These are phyloP conservation scores for Heliosperma pusillum DNA, from an alignment of 148 eudicot species.

Conservation along the genomic window DNA sequence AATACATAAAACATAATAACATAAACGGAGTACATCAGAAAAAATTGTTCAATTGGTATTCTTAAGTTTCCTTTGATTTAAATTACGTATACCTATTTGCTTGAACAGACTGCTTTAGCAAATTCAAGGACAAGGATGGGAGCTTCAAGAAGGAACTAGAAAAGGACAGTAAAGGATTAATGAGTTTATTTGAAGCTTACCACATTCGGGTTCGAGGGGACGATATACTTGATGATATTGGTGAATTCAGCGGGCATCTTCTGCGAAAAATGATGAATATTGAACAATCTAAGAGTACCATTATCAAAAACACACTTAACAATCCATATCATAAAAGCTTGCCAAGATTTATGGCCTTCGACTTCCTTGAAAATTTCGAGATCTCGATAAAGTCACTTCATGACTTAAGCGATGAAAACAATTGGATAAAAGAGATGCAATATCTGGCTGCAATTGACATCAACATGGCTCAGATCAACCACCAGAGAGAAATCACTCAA, in stretches of 20 bases:
- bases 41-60: not conserved
- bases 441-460: slow-evolving; percentile 32
- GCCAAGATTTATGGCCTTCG: slow-evolving; percentile 22
- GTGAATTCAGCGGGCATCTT: slow-evolving; percentile 27
- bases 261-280: slow-evolving; percentile 20
- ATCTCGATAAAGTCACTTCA: slow-evolving; percentile 14
- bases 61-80: not conserved
- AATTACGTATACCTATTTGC: not conserved
- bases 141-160: slow-evolving; percentile 31
- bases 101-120: slow-evolving; percentile 38
- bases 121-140: slow-evolving; percentile 41
- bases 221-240: slow-evolving; percentile 48
- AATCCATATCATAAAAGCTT: slow-evolving; percentile 35
- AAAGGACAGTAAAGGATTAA: slow-evolving; percentile 40
- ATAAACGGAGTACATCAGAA: too few relatives aligned
- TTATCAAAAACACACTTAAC: slow-evolving; percentile 26
- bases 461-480: slow-evolving; percentile 12
- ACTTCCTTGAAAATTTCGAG: slow-evolving; percentile 12
- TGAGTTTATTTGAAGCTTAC: slow-evolving; percentile 63
- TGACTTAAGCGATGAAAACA: not conserved
- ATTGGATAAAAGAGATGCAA: slow-evolving; percentile 22
- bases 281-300: slow-evolving; percentile 17
- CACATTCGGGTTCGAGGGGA: slow-evolving; percentile 53
- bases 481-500: slow-evolving; percentile 37
- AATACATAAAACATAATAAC: too few relatives aligned